Evolutionary conservation across 164 flowering plant species (phyloP), one percentile per base, ranked within the genome.

Genomic region (Sedum album): DNA sequence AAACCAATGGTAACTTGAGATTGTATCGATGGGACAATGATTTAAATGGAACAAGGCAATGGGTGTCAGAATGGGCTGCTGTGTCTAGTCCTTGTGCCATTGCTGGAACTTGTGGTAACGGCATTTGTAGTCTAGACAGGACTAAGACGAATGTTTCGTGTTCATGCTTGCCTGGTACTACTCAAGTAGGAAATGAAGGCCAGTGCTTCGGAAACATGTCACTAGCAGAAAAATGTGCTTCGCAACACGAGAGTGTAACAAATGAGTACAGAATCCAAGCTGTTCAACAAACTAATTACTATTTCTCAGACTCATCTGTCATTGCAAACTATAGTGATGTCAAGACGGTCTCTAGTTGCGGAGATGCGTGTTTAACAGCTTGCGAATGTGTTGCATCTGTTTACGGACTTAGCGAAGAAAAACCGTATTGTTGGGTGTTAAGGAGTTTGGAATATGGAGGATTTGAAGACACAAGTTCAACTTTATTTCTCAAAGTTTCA

Each of bases 11-110:
- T 44, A 94, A 89, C 65, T 51, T 94, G 18, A 75, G 97, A 8
- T 42, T 89, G 60, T 91, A 91, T 51, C 65, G 85, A 48, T 91
- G 95, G 91, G 95, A 88, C 64, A 76, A 84, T 46, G 87, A 87
- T 46, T 77, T 85, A 0, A 89, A 89, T 68, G 90, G 93, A 8
- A 82, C 93, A 0, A 76, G 82, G 35, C 89, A 84, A 49, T 91
- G 97, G 98, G 90, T 87, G 10, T 70, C 95, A 0, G 95, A 94
- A 33, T 91, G 97, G 97, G 98, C 97, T 0, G 90, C 97, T 0
- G 86, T 88, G 8, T 87, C 96, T 8, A 91, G 85, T 35, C 97
- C 95, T 0, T 94, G 98, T 66, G 84, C 80, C 15, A 88, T 89
- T 60, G 90, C 98, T 25, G 97, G 98, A 6, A 73, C 83, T n/a